Evolutionary conservation across 306 rosid genomes (phyloP).

Genomic region (Senna tora): DNA sequence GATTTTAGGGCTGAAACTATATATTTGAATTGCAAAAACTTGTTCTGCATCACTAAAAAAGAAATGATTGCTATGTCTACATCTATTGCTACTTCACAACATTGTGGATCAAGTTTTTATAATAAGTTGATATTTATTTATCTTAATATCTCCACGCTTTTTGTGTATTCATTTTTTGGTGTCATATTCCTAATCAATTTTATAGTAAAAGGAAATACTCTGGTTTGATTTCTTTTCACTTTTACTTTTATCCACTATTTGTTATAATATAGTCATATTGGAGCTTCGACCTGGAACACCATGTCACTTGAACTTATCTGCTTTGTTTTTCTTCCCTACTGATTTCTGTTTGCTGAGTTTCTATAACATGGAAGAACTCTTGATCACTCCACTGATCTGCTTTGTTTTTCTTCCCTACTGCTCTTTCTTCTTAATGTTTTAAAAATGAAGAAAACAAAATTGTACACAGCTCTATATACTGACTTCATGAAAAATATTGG

Average conservation of each 20-base stretch:
- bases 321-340: not conserved
- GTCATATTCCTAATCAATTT: not conserved
- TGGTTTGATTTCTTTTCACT: not conserved
- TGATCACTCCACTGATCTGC: no score
- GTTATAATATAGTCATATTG: not conserved
- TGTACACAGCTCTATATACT: not conserved
- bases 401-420: no score
- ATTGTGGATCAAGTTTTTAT: not conserved
- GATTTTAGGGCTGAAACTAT: not conserved
- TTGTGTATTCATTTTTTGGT: not conserved
- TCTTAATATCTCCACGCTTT: not conserved
- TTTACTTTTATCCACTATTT: not conserved
- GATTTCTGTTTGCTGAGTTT: not conserved
- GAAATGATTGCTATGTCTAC: not conserved
- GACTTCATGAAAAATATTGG: not conserved
- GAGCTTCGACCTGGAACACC: not conserved
- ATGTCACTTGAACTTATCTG: not conserved
- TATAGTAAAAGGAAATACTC: not conserved
- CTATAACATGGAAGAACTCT: not conserved
- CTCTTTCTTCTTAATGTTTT: no score
- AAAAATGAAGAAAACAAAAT: not conserved
- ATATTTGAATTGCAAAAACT: not conserved
- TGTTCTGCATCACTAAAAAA: conserved; percentile 4
- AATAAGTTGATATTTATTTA: not conserved
- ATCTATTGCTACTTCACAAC: conserved; percentile 5